A percentile compares a stretch with the other conserved stretches of the same genome.
Evolutionary conservation across 352 stramenopile species (phyloP).

Genomic region (Phytophthora fragariae): DNA sequence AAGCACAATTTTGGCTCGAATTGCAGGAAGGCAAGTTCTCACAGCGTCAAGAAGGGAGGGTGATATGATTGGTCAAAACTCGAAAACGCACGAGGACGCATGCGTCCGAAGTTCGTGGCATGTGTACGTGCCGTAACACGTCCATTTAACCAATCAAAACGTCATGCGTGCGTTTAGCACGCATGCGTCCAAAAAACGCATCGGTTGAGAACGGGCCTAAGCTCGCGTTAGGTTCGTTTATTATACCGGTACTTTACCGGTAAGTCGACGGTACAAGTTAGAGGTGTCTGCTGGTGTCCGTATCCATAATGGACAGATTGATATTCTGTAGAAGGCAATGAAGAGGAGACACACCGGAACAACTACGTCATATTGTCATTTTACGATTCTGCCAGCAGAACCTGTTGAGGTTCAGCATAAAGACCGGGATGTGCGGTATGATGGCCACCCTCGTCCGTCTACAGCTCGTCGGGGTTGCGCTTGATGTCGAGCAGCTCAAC

Average conservation of each 20-base stretch:
- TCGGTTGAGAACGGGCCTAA: too few species aligned
- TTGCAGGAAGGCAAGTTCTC: too few species aligned
- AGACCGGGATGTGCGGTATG: conserved; percentile 9
- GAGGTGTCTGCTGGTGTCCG: background rate
- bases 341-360: conserved; percentile 5
- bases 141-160: too few species aligned
- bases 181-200: too few species aligned
- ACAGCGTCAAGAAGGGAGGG: too few species aligned
- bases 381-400: conserved; percentile 10
- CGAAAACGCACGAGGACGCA: too few species aligned
- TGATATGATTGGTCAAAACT: too few species aligned
- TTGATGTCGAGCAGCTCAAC: conserved; percentile 98
- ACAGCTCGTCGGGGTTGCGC: conserved; percentile 69
- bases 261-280: background rate
- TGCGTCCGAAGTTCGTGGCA: too few species aligned
- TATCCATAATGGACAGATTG: too few species aligned
- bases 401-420: conserved; percentile 1
- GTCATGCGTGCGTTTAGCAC: too few species aligned
- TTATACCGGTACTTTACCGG: background rate
- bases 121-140: too few species aligned
- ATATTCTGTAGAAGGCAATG: background rate
- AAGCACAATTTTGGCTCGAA: too few species aligned
- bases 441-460: conserved; percentile 17
- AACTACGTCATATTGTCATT: conserved; percentile 30
- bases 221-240: conserved; percentile 30